phyloP scores from a whole-genome alignment of 2,329 filamentous ascomycete species.

The Phaeosphaeria sp. region DNA sequence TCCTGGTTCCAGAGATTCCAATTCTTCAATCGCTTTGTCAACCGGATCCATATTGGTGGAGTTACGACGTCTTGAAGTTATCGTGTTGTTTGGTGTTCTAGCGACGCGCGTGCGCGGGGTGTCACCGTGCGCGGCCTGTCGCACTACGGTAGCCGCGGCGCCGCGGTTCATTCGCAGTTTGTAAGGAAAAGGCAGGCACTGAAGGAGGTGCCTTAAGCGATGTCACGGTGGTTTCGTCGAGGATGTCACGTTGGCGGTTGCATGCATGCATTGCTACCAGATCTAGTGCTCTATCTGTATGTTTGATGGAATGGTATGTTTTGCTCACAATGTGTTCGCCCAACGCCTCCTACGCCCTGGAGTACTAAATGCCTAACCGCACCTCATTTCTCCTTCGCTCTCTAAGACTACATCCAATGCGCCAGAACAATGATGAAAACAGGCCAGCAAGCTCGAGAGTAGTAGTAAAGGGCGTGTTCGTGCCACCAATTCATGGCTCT shows the following conservation, averaged over 20 bases:
- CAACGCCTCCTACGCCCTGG: neutral
- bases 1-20: too few relatives aligned
- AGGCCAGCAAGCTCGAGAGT: neutral
- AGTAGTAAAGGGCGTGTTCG: constrained; percentile 1
- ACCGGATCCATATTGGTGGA: too few relatives aligned
- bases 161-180: constrained; percentile 21
- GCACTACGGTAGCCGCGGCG: too few relatives aligned
- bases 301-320: neutral
- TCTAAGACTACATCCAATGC: constrained; percentile 1
- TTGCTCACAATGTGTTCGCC: neutral
- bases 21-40: too few relatives aligned
- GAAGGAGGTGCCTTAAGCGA: neutral
- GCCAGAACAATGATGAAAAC: constrained; percentile 7
- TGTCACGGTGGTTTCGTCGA: neutral
- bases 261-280: neutral
- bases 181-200: constrained; percentile 26
- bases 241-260: neutral
- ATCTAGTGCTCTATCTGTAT: neutral
- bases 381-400: too few relatives aligned
- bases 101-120: too few relatives aligned
- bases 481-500: constrained; percentile 2
- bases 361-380: too few relatives aligned
- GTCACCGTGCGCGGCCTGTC: too few relatives aligned
- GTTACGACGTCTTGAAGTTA: too few relatives aligned
- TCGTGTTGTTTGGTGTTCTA: too few relatives aligned